A percentile compares a stretch with the other conserved stretches of the same genome.
These are phyloP conservation scores for Aspergillus vadensis DNA, from an alignment of 2,329 filamentous ascomycete species.

Conservation along the genomic window DNA sequence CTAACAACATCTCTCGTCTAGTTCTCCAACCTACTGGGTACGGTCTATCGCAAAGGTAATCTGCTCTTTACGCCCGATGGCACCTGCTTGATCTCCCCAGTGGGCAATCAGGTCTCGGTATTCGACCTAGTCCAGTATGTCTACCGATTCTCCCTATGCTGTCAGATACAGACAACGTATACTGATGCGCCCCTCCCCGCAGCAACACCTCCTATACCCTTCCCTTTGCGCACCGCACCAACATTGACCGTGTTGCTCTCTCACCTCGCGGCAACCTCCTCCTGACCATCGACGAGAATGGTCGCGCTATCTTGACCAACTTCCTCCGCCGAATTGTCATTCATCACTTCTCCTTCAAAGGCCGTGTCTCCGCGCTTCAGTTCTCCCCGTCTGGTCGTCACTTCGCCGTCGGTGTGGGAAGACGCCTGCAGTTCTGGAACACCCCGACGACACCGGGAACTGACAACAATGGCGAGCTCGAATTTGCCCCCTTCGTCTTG, in stretches of 20 bases:
- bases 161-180: too few relatives aligned
- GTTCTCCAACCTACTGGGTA: slow-evolving; percentile 98
- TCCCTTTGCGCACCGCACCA: slow-evolving; percentile 81
- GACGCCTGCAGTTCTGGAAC: slow-evolving; percentile 92
- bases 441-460: slow-evolving; percentile 87
- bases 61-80: slow-evolving; percentile 96
- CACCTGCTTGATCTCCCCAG: slow-evolving; percentile 90
- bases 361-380: slow-evolving; percentile 76
- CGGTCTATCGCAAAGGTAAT: slow-evolving; percentile 97
- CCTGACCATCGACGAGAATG: slow-evolving; percentile 91
- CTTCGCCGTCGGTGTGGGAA: slow-evolving; percentile 85
- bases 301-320: slow-evolving; percentile 89
- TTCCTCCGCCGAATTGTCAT: slow-evolving; percentile 81
- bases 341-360: slow-evolving; percentile 93
- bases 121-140: slow-evolving; percentile 92
- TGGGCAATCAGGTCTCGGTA: slow-evolving; percentile 92
- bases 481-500: slow-evolving; percentile 91
- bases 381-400: slow-evolving; percentile 90
- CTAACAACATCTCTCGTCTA: slow-evolving; percentile 41
- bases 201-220: slow-evolving; percentile 57
- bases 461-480: slow-evolving; percentile 75
- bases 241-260: slow-evolving; percentile 84
- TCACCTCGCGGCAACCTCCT: slow-evolving; percentile 89
- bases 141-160: neutral
- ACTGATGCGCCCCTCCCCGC: slow-evolving; percentile 11